phyloP scores from a whole-genome alignment of 169 alveolate genomes.

The Eimeria necatrix region DNA sequence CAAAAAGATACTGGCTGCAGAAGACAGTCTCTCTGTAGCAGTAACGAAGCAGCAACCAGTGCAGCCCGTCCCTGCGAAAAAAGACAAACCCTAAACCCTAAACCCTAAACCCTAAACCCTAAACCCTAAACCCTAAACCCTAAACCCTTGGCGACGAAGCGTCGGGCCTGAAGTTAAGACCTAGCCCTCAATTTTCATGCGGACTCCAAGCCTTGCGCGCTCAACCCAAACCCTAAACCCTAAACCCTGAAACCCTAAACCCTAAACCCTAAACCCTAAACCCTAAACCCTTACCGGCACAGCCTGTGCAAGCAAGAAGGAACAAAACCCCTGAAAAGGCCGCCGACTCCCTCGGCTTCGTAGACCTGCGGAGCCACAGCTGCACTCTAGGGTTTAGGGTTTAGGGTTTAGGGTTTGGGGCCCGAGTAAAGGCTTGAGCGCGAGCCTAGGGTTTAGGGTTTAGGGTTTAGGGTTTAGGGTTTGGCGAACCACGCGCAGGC shows the following conservation, averaged over 20 bases:
- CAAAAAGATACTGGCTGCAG: not conserved
- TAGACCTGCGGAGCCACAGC: not conserved
- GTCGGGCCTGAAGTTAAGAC: not conserved
- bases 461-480: constrained; percentile 40
- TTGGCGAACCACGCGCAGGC: not conserved
- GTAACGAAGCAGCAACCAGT: not conserved
- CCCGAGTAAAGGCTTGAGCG: not conserved
- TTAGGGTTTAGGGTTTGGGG: constrained; percentile 36
- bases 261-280: constrained; percentile 13
- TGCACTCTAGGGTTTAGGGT: not conserved
- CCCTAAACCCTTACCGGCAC: constrained; percentile 36
- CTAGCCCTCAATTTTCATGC: not conserved
- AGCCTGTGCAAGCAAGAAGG: not conserved
- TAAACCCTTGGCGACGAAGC: not conserved
- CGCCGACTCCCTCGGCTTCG: not conserved
- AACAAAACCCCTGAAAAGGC: not conserved
- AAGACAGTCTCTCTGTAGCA: not conserved
- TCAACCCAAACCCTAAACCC: constrained; percentile 4
- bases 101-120: no score
- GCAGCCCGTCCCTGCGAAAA: not conserved
- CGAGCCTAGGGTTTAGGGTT: not conserved
- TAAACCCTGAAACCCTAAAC: constrained; percentile 14
- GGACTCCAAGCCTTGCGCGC: no score
- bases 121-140: not conserved
- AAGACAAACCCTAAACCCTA: not conserved